phyloP scores from a whole-genome alignment of 345 rosid genomes.

The Brassica rapa region DNA sequence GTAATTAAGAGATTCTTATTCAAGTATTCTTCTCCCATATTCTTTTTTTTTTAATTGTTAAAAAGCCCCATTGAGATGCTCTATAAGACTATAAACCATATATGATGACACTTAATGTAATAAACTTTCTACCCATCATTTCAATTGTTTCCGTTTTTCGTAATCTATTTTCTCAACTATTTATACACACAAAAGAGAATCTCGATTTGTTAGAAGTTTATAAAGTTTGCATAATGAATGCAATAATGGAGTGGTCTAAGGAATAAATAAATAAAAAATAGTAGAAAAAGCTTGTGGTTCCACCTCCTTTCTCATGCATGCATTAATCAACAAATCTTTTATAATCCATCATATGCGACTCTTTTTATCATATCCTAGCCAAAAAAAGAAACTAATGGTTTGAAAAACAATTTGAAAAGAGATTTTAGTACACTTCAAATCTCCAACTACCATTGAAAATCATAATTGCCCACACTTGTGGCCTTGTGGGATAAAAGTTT shows the following conservation, averaged over 20 bases:
- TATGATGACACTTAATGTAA: not conserved
- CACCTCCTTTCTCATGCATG: conserved; percentile 26
- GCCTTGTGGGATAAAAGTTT: not conserved
- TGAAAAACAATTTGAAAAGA: not conserved
- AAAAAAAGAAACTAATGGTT: not conserved
- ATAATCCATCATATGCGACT: not conserved
- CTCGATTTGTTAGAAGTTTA: conserved; percentile 4
- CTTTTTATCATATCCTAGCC: not conserved
- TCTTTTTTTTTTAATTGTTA: not conserved
- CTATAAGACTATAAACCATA: not conserved
- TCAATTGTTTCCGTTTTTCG: not conserved
- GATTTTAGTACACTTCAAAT: not conserved
- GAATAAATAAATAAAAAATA: not conserved
- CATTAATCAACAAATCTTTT: conserved; percentile 11
- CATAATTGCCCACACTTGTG: not conserved
- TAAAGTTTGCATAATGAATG: conserved; percentile 22
- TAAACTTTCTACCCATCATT: not conserved
- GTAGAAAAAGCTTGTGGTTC: conserved; percentile 24
- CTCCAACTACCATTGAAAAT: not conserved
- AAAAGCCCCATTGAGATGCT: not conserved
- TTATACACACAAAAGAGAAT: not conserved
- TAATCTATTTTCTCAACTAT: not conserved
- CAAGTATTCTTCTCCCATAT: not conserved
- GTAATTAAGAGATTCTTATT: not conserved
- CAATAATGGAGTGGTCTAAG: conserved; percentile 12